A percentile compares a stretch with the other conserved stretches of the same genome.
Evolutionary conservation across 2,329 filamentous ascomycete species (phyloP).

Genomic region (Arthrobotrys megalospora): DNA sequence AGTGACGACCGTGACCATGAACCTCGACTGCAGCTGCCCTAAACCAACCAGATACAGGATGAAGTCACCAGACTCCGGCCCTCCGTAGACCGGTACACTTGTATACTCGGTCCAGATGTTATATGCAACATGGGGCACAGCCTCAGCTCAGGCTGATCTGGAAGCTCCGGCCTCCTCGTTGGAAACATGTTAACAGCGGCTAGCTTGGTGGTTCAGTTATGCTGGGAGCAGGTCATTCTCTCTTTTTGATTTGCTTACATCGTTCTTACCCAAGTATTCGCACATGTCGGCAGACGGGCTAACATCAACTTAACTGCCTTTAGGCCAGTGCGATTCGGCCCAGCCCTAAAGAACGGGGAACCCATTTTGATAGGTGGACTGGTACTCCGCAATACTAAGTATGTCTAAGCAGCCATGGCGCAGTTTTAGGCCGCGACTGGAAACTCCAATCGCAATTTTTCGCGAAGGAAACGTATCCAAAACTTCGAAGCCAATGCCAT

Average conservation of each 20-base stretch:
- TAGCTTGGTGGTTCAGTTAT: conserved; percentile 33
- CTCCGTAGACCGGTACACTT: conserved; percentile 24
- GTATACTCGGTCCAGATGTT: conserved; percentile 23
- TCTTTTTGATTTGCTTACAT: background rate
- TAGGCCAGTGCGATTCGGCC: conserved; percentile 32
- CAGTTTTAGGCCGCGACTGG: conserved; percentile 28
- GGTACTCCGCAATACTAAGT: background rate
- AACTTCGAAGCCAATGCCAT: conserved; percentile 19
- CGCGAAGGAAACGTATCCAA: conserved; percentile 2
- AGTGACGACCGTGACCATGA: background rate
- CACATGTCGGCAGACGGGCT: conserved; percentile 7
- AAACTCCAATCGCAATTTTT: conserved; percentile 39
- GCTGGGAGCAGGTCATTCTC: background rate
- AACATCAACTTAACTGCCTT: background rate
- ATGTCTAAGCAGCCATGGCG: conserved; percentile 14
- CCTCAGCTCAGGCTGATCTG: conserved; percentile 39
- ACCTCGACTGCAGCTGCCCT: background rate
- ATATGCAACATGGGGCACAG: conserved; percentile 52
- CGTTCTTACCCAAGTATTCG: background rate
- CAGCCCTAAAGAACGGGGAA: conserved; percentile 1
- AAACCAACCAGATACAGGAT: background rate
- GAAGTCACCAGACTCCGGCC: conserved; percentile 29
- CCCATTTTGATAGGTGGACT: conserved; percentile 21
- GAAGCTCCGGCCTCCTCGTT: conserved; percentile 21
- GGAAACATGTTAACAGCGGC: conserved; percentile 31